Evolutionary conservation across 73 alveolate genomes (phyloP).

Genomic region (Blepharisma stoltei): DNA sequence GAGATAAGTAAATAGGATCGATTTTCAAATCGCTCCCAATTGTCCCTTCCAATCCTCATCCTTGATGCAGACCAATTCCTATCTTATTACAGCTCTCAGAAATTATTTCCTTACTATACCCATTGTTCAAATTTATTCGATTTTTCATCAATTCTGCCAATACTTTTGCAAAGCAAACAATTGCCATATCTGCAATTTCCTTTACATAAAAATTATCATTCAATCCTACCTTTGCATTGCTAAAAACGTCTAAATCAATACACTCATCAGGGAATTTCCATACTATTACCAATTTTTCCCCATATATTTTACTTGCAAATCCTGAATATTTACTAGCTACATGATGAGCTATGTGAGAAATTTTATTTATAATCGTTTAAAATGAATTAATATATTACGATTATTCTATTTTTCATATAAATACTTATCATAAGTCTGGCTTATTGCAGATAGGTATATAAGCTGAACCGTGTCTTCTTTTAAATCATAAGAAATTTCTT

Average conservation of each 20-base stretch:
- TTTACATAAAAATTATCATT: slow-evolving; percentile 59
- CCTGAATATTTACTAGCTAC: slow-evolving; percentile 78
- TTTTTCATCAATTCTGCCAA: slow-evolving; percentile 77
- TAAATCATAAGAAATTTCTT: slow-evolving; percentile 86
- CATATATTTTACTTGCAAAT: slow-evolving; percentile 86
- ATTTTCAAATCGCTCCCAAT: slow-evolving; percentile 76
- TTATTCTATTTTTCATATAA: no score
- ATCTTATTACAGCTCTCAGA: slow-evolving; percentile 66
- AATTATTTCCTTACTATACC: slow-evolving; percentile 52
- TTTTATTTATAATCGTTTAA: no score
- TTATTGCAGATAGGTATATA: no score
- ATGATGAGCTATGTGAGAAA: slow-evolving; percentile 89
- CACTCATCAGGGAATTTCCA: slow-evolving; percentile 79
- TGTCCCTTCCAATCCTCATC: slow-evolving; percentile 96
- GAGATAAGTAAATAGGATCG: slow-evolving; percentile 73
- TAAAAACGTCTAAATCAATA: slow-evolving; percentile 58
- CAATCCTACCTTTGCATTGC: slow-evolving; percentile 41
- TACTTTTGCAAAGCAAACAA: slow-evolving; percentile 73
- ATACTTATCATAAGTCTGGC: no score
- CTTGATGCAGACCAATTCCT: slow-evolving; percentile 91
- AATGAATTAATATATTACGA: no score
- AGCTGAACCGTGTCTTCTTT: slow-evolving; percentile 85
- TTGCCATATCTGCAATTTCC: slow-evolving; percentile 90
- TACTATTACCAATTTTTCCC: slow-evolving; percentile 88
- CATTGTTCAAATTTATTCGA: slow-evolving; percentile 61